Conservation (phyloP, 805 yeast species). For the Wickerhamiella occidentalis region DNA sequence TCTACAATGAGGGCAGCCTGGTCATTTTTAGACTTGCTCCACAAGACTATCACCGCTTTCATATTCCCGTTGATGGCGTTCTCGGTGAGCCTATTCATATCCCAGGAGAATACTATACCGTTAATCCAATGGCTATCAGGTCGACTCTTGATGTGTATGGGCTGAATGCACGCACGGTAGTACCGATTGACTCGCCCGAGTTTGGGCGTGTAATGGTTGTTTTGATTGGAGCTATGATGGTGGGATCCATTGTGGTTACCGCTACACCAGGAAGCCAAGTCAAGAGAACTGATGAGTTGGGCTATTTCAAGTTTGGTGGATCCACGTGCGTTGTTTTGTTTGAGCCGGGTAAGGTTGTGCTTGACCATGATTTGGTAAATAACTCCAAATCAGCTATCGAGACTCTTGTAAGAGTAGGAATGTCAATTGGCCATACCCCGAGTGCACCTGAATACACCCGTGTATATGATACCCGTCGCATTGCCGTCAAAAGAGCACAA, state of each 20-base stretch:
- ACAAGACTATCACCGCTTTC: constrained; percentile 93
- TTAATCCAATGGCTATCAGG: constrained; percentile 93
- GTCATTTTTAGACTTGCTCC: constrained; percentile 88
- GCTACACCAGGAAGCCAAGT: constrained; percentile 48
- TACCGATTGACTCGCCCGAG: constrained; percentile 62
- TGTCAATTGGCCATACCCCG: constrained; percentile 67
- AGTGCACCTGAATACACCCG: constrained; percentile 20
- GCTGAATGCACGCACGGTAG: constrained; percentile 68
- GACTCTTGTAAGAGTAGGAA: constrained; percentile 79
- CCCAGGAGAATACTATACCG: constrained; percentile 89
- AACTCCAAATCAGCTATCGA: constrained; percentile 59
- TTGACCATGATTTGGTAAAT: constrained; percentile 60
- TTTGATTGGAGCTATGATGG: constrained; percentile 98
- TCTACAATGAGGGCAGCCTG: constrained; percentile 43
- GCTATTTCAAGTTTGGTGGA: constrained; percentile 94
- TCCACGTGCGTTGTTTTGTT: constrained; percentile 68
- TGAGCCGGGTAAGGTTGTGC: constrained; percentile 32
- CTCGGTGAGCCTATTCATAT: constrained; percentile 56
- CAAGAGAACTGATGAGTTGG: constrained; percentile 68
- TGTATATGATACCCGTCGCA: constrained; percentile 21
- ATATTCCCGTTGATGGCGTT: constrained; percentile 68
- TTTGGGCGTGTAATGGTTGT: constrained; percentile 71
- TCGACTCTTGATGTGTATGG: constrained; percentile 85
- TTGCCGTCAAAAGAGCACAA: constrained; percentile 20
- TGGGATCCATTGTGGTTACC: constrained; percentile 73